Evolutionary conservation across 768 basidiomycete genomes (phyloP).

Genomic region (Russula virescens): DNA sequence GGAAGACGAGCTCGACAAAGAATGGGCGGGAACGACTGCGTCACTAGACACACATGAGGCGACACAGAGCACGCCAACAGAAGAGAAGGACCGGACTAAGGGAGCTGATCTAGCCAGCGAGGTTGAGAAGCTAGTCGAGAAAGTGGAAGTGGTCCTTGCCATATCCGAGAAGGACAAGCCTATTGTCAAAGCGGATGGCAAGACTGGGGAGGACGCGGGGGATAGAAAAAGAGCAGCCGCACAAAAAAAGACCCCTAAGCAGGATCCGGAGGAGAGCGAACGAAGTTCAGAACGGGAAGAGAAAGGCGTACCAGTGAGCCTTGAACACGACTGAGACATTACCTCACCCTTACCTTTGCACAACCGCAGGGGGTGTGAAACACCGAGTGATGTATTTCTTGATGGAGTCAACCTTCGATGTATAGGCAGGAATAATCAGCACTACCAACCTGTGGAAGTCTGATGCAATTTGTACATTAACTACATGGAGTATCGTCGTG

Average conservation of each 20-base stretch:
- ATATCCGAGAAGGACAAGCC: constrained; percentile 5
- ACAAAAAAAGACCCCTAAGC: not conserved
- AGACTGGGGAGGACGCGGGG: not conserved
- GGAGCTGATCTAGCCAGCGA: constrained; percentile 4
- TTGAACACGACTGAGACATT: not conserved
- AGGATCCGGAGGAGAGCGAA: not conserved
- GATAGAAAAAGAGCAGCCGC: not conserved
- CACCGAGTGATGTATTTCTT: too few species aligned
- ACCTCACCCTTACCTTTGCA: not conserved
- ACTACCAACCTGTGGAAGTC: not conserved
- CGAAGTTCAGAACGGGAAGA: not conserved
- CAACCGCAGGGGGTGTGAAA: not conserved
- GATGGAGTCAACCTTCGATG: not conserved
- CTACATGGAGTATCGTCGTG: not conserved
- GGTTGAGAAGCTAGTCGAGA: constrained; percentile 10
- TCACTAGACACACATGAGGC: constrained; percentile 9
- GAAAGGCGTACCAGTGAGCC: not conserved
- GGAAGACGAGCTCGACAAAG: constrained; percentile 21
- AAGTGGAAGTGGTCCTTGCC: constrained; percentile 2
- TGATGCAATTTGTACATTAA: not conserved
- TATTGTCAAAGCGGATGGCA: not conserved
- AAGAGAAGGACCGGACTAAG: not conserved
- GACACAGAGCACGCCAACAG: not conserved
- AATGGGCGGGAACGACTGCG: constrained; percentile 12
- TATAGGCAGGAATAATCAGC: not conserved